Conservation (phyloP, 129 eudicot species). For the Flaveria linearis region DNA sequence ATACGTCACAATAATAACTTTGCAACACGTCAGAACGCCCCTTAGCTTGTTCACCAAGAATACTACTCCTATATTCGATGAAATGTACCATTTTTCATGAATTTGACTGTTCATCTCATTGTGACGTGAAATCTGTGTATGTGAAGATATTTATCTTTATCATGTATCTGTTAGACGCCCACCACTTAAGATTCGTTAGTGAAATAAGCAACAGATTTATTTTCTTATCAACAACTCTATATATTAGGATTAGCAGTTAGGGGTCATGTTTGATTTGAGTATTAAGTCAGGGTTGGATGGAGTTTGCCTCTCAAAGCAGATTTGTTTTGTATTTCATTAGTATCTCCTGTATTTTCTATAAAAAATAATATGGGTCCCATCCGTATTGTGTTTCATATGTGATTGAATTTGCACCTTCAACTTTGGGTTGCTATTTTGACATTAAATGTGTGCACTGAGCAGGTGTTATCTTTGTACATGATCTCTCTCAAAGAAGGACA, state of each 20-base stretch:
- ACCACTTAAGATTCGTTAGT: neutral
- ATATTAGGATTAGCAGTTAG: neutral
- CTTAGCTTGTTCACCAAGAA: neutral
- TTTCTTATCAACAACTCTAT: neutral
- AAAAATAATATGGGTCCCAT: neutral
- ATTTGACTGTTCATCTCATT: neutral
- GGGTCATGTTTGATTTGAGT: neutral
- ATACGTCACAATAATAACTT: neutral
- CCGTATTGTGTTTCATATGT: neutral
- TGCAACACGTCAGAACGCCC: neutral
- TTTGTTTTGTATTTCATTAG: neutral
- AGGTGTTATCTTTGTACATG: conserved; percentile 97
- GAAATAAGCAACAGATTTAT: neutral
- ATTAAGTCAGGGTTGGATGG: neutral
- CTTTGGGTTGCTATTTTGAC: conserved; percentile 20
- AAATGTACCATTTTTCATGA: neutral
- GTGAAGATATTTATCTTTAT: neutral
- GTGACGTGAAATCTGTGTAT: neutral
- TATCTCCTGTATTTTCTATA: neutral
- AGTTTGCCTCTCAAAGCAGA: conserved; percentile 7
- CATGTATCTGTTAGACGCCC: neutral
- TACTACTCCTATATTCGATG: neutral
- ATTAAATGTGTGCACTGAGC: conserved; percentile 17
- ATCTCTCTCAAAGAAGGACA: conserved; percentile 91
- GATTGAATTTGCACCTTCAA: conserved; percentile 11